phyloP scores from a whole-genome alignment of 345 rosid species.

The Atalantia buxifolia region DNA sequence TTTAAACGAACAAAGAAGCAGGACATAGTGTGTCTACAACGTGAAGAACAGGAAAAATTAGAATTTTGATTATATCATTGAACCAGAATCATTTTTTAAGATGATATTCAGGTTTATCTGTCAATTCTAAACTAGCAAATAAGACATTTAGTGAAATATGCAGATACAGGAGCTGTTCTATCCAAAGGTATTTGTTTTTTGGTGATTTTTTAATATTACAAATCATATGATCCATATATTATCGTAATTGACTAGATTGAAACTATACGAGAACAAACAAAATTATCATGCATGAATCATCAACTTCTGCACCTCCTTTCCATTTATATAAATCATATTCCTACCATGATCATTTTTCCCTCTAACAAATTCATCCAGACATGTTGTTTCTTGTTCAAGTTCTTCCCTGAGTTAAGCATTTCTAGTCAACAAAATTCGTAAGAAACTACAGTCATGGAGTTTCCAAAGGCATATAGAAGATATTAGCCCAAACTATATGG shows the following conservation, averaged over 20 bases:
- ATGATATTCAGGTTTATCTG: not conserved
- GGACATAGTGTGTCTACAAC: constrained; percentile 82
- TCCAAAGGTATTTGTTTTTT: not conserved
- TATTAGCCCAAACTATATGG: not conserved
- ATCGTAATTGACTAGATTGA: not conserved
- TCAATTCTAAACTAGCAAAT: not conserved
- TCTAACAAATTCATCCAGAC: too few relatives aligned
- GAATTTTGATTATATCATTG: not conserved
- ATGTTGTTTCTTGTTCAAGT: too few relatives aligned
- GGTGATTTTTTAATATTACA: not conserved
- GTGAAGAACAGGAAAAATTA: constrained; percentile 13
- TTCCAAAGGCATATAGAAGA: not conserved
- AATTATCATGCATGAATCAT: not conserved
- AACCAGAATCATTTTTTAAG: not conserved
- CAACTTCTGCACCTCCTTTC: not conserved
- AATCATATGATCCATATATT: not conserved
- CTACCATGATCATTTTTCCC: not conserved
- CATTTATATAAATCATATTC: not conserved
- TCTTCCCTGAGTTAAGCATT: not conserved
- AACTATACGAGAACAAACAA: not conserved
- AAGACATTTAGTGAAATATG: not conserved
- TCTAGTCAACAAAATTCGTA: not conserved
- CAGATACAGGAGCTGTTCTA: not conserved
- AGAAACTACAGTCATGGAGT: too few relatives aligned
- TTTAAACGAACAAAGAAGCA: constrained; percentile 89